Percentiles rank a stretch among this genome's conserved stretches.
Evolutionary conservation across 2,329 filamentous ascomycete genomes (phyloP).

Genomic region (Pseudogymnoascus sp.): DNA sequence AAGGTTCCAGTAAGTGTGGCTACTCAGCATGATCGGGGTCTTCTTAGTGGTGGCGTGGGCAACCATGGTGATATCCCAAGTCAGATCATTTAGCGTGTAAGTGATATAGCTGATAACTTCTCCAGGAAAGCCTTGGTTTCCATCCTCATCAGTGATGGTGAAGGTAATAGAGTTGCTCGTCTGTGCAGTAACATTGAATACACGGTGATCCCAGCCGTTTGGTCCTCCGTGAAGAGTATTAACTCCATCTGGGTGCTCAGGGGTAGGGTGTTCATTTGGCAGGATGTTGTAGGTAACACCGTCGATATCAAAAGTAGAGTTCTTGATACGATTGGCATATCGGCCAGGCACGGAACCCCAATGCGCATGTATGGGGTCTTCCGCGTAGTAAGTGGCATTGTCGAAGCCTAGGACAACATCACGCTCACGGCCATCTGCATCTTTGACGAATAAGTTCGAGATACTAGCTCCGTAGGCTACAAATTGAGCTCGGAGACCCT

Average conservation of each 20-base stretch:
- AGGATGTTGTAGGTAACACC: conserved; percentile 51
- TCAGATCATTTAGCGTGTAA: conserved; percentile 59
- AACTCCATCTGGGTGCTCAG: conserved; percentile 44
- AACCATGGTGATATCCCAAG: conserved; percentile 68
- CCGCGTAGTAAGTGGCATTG: conserved; percentile 63
- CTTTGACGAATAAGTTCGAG: conserved; percentile 63
- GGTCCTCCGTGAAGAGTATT: conserved; percentile 65
- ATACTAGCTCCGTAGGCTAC: conserved; percentile 70
- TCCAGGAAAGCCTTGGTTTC: conserved; percentile 71
- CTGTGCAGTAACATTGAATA: conserved; percentile 69
- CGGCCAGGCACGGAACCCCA: conserved; percentile 67
- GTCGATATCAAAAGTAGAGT: conserved; percentile 65
- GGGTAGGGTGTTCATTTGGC: conserved; percentile 57
- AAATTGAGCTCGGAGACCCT: conserved; percentile 61
- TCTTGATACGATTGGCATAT: conserved; percentile 77
- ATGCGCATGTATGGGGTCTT: conserved; percentile 61
- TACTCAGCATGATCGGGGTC: conserved; percentile 76
- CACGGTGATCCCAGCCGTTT: conserved; percentile 70
- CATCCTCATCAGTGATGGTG: conserved; percentile 64
- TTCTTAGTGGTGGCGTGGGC: conserved; percentile 65
- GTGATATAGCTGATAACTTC: conserved; percentile 69
- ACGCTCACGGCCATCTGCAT: conserved; percentile 60
- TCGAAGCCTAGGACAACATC: conserved; percentile 71
- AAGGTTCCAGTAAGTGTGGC: conserved; percentile 74
- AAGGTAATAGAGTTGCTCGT: conserved; percentile 66